Base-by-base conservation (phyloP, 1,139 yeast genomes). In the Debaryomyces sp. region DNA sequence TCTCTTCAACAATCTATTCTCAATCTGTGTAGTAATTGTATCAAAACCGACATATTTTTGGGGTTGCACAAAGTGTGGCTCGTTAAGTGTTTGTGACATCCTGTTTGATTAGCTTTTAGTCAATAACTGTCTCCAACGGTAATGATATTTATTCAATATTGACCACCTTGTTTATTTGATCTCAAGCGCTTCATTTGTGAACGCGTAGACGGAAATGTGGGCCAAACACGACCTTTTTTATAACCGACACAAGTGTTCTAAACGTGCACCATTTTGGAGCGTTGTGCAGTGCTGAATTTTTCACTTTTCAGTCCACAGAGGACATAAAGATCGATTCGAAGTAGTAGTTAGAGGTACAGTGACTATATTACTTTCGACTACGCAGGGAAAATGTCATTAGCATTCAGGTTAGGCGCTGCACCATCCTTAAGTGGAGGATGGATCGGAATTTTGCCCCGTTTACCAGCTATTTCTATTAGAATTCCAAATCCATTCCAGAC, bases 11-110 rank as follows among this genome's bases (percentile, higher is more conserved):
- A 94, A 77, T 58, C 97, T 84, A 68, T 88, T 90, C 70, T 94
- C 97, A 64, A 94, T 94, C 73, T 94, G 99, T 38, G 89, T 82
- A 48, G 99, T 94, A 70, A 94, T 92, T 57, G 97, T 87, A 71
- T 94, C 98, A 66, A 94, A 94, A 45, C 99, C 99, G 55, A 92
- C 98, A 66, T 90, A 90, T 57, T 74, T 75, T 49, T 62, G 66
- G 5, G 81, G 81, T 48, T 72, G 77, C 27, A 55, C 47, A 17
- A 59, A 34, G 30, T 47, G 39, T 33, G 46, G 50, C 34, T 46
- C 55, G 32, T 52, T 38, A 15, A 26, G 32, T 13, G 40, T 13
- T 24, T 41, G 46, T 13, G 56, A 50, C 57, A 54, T 54, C 21
- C 33, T 50, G 26, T 22, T 24, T 22, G 9, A 26, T 43, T 22